These are phyloP conservation scores for Zoysia matrella DNA, from an alignment of 202 grass and related monocot species.

Conservation along the genomic window DNA sequence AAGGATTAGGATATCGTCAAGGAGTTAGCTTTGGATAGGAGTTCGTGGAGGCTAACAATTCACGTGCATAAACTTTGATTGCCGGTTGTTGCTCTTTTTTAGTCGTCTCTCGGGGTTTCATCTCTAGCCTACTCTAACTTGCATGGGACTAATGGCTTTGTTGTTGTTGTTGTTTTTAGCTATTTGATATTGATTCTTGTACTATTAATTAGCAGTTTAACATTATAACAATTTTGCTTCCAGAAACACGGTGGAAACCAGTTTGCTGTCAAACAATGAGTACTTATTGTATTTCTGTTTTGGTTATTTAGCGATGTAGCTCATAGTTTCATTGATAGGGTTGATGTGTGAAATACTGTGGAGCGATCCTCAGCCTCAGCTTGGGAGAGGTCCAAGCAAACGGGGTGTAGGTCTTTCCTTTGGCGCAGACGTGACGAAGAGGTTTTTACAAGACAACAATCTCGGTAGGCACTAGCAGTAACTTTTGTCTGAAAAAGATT, in stretches of 20 bases:
- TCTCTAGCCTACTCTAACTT: too few species aligned
- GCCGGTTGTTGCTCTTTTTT: too few species aligned
- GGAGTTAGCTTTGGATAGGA: too few species aligned
- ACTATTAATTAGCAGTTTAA: background rate
- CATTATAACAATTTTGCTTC: background rate
- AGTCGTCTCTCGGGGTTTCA: too few species aligned
- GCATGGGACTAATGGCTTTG: too few species aligned
- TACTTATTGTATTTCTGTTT: background rate
- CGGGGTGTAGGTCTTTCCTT: conserved; percentile 88
- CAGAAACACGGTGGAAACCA: background rate
- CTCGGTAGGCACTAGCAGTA: conserved; percentile 34
- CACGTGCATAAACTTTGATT: too few species aligned
- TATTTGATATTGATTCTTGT: background rate
- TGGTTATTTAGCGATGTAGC: conserved; percentile 27
- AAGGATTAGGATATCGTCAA: too few species aligned
- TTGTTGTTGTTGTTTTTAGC: background rate
- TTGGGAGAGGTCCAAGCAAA: conserved; percentile 10
- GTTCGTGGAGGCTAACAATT: too few species aligned
- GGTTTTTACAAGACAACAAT: conserved; percentile 76
- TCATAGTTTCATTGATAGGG: conserved; percentile 48
- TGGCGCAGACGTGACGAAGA: conserved; percentile 84
- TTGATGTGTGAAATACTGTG: conserved; percentile 84
- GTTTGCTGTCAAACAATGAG: background rate
- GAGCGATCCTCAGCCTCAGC: conserved; percentile 84
- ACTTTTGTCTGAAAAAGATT: background rate